A percentile compares a stretch with the other conserved stretches of the same genome.
Conservation (phyloP, 2,329 filamentous ascomycete genomes). For the Aspergillus japonicus region DNA sequence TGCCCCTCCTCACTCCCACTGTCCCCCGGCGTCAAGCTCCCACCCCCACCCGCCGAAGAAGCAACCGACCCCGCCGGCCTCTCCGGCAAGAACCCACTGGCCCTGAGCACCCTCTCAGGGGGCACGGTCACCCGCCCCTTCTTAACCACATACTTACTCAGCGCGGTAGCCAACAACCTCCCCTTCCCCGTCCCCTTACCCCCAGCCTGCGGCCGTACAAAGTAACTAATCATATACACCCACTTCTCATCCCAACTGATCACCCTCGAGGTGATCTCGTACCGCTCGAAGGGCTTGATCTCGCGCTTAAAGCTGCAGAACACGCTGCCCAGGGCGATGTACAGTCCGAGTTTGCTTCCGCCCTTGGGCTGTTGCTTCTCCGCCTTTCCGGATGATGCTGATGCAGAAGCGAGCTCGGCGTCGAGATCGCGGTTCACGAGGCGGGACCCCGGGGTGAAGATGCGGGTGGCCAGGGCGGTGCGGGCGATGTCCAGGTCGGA, state of each 20-base stretch:
- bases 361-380: slow-evolving; percentile 48
- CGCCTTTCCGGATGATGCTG: slow-evolving; percentile 6
- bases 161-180: slow-evolving; percentile 67
- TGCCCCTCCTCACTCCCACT: slow-evolving; percentile 10
- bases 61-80: slow-evolving; percentile 58
- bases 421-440: slow-evolving; percentile 54
- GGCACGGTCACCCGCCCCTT: slow-evolving; percentile 79
- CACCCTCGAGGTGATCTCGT: slow-evolving; percentile 71
- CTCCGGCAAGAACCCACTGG: slow-evolving; percentile 71
- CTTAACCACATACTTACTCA: slow-evolving; percentile 83
- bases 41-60: not conserved
- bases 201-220: slow-evolving; percentile 53
- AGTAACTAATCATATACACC: slow-evolving; percentile 74
- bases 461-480: slow-evolving; percentile 72
- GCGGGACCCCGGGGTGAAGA: slow-evolving; percentile 60
- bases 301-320: slow-evolving; percentile 72
- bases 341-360: slow-evolving; percentile 51
- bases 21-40: slow-evolving; percentile 8
- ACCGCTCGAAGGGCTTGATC: slow-evolving; percentile 66
- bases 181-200: slow-evolving; percentile 52
- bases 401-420: slow-evolving; percentile 42
- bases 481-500: slow-evolving; percentile 80
- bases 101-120: slow-evolving; percentile 71
- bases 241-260: slow-evolving; percentile 79
- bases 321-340: slow-evolving; percentile 70